A percentile compares a stretch with the other conserved stretches of the same genome.
phyloP scores from a whole-genome alignment of 1,139 yeast species.

The Casaregolazyma lundiana region DNA sequence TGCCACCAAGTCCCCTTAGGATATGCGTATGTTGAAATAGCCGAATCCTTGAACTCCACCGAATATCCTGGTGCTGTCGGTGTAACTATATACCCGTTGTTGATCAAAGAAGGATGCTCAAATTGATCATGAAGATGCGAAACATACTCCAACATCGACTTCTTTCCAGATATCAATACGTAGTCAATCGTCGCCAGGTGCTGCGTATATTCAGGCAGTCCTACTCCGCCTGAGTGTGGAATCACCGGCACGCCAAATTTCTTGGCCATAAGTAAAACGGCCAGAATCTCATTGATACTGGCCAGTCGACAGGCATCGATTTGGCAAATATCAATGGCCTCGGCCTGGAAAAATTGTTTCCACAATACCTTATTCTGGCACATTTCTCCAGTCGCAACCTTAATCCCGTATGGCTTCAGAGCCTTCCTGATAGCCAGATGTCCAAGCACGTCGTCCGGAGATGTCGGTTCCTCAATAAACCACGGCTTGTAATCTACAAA shows the following conservation, averaged over 20 bases:
- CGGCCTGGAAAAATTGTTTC: constrained; percentile 37
- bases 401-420: constrained; percentile 35
- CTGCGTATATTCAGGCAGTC: constrained; percentile 40
- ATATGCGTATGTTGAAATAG: constrained; percentile 32
- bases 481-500: constrained; percentile 38
- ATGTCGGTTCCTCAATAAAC: constrained; percentile 41
- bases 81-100: constrained; percentile 36
- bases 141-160: constrained; percentile 33
- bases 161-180: constrained; percentile 34
- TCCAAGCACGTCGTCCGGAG: constrained; percentile 40
- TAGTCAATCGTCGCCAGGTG: constrained; percentile 40
- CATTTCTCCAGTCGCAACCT: constrained; percentile 43
- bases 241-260: constrained; percentile 38
- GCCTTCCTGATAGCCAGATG: constrained; percentile 37
- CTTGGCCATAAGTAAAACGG: constrained; percentile 38
- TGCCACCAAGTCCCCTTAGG: constrained; percentile 39
- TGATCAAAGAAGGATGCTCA: constrained; percentile 34
- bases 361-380: constrained; percentile 40
- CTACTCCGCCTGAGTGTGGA: constrained; percentile 42
- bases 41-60: constrained; percentile 34
- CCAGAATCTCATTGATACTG: constrained; percentile 39
- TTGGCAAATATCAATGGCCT: constrained; percentile 39
- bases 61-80: constrained; percentile 39
- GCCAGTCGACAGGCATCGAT: constrained; percentile 40
- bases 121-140: constrained; percentile 35